These are phyloP conservation scores for Avena eriantha DNA, from an alignment of 176 grass and related monocot species.

Conservation along the genomic window DNA sequence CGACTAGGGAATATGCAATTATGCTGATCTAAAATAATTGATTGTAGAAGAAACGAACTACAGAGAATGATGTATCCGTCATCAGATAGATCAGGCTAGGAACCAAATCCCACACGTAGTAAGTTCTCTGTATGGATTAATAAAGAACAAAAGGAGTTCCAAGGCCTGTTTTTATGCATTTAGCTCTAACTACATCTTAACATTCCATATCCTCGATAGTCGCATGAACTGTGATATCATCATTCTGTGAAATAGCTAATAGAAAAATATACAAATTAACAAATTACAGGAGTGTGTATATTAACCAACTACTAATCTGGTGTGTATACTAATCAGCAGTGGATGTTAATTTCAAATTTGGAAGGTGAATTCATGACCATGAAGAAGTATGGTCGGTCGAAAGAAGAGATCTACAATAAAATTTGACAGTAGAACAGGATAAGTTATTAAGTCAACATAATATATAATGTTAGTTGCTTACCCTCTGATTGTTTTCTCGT, in stretches of 20 bases:
- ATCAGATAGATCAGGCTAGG: slow-evolving; percentile 6
- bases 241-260: neutral
- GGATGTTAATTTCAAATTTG: neutral
- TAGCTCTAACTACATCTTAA: slow-evolving; percentile 21
- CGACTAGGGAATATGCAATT: slow-evolving; percentile 28
- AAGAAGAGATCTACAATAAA: neutral
- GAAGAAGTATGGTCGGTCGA: neutral
- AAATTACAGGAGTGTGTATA: slow-evolving; percentile 4
- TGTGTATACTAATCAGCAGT: neutral
- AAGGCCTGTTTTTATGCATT: slow-evolving; percentile 1
- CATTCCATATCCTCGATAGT: neutral
- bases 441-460: slow-evolving; percentile 16
- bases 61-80: neutral
- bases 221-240: neutral
- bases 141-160: slow-evolving; percentile 2
- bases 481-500: slow-evolving; percentile 85
- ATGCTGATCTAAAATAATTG: neutral
- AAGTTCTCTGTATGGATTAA: slow-evolving; percentile 22
- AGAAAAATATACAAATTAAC: neutral
- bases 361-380: neutral
- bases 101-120: neutral
- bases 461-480: slow-evolving; percentile 44
- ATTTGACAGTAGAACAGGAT: neutral
- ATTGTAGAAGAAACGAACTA: neutral
- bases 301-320: neutral